Evolutionary conservation across 352 stramenopile genomes (phyloP), one percentile per base, ranked within the genome.

Genomic region (Saprolegnia parasitica): DNA sequence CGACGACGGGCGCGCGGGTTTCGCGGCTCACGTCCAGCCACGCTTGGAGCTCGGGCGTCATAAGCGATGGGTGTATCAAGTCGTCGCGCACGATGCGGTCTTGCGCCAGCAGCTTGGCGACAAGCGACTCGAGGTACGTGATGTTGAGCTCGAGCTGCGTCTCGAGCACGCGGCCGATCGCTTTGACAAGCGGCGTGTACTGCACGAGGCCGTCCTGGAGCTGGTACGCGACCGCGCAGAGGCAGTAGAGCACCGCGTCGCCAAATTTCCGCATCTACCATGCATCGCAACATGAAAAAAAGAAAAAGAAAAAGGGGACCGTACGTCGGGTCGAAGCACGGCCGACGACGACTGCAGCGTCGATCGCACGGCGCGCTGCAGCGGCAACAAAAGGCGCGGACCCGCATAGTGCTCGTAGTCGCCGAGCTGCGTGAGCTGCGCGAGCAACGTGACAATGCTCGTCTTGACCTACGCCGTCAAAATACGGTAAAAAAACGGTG

Each of bases 361-460:
- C 42, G 42, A 9, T 67, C 85, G 81, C 65, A 80, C 32, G 3
- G 93, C 84, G 11, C 86, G 83, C 35, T 87, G 83, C 50, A 91
- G 67, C 56, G 84, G 81, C 67, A 90, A 79, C 0, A 91, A 67
- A 46, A 93, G 75, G 49, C 86, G 79, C 32, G 88, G 80, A 42
- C 89, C 76, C 80, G 82, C 75, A 81, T 93, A 85, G 76, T 90
- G 77, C 65, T 96, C 80, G 78, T 93, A 85, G 54, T 81, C 88
- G 2, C 83, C 79, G 20, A 90, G 77, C 15, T 87, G 73, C 52
- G 81, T 89, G 26, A 88, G 80, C 42, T 79, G 78, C 4, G 83
- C 81, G 29, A 93, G 71, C 11, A 86, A 81, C 58, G 92, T 88
- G 32, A 91, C 79, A 0, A 80, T 80, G 5, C 81, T 87, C 32